These are phyloP conservation scores for Porcisia hertigi DNA, from an alignment of 208 protist genomes.

Conservation along the genomic window DNA sequence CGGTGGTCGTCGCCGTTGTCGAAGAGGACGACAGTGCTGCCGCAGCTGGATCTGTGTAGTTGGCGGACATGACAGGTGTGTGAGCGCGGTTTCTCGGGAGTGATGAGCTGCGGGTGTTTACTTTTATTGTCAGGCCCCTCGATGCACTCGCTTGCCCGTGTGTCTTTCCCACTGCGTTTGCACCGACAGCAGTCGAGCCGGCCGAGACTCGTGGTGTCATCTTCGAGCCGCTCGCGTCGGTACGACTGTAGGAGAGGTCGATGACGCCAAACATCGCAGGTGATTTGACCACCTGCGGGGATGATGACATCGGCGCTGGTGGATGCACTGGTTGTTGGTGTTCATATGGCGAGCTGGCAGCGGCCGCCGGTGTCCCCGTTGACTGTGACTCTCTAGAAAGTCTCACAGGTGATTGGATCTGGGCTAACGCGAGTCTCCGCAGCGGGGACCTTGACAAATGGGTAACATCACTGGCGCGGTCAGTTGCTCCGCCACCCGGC, in stretches of 20 bases:
- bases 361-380: conserved; percentile 1
- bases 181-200: not conserved
- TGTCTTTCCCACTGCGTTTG: not conserved
- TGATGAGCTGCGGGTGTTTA: not conserved
- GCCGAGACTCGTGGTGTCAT: not conserved
- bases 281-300: not conserved
- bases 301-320: not conserved
- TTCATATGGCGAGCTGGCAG: not conserved
- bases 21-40: not conserved
- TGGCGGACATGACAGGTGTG: not conserved
- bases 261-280: conserved; percentile 41
- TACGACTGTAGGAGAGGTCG: conserved; percentile 19
- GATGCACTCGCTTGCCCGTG: not conserved
- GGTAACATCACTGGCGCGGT: not conserved
- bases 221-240: conserved; percentile 9
- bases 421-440: conserved; percentile 4
- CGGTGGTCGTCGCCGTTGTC: not conserved
- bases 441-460: conserved; percentile 7
- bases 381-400: not conserved
- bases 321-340: not conserved
- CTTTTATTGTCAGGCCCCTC: conserved; percentile 8
- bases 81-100: not conserved
- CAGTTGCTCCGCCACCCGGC: not conserved
- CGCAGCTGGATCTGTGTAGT: conserved; percentile 3
- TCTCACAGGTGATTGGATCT: not conserved